These are phyloP conservation scores for Neopestalotiopsis sp. DNA, from an alignment of 2,329 filamentous ascomycete genomes.

Conservation along the genomic window DNA sequence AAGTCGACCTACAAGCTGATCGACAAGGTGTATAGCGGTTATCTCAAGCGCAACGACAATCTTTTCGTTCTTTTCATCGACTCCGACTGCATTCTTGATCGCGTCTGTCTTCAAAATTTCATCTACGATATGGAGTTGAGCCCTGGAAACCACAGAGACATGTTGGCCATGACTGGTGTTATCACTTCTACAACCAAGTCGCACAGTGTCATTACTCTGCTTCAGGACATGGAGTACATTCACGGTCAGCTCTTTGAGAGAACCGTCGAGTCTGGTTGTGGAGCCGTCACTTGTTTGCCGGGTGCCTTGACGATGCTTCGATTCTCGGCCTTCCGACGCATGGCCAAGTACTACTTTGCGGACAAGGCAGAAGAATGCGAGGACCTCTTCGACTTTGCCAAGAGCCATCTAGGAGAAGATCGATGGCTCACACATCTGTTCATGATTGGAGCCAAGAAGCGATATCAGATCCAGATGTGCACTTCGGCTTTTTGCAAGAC, in stretches of 20 bases:
- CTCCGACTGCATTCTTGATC: conserved; percentile 93
- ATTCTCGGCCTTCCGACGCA: conserved; percentile 93
- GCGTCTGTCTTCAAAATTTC: conserved; percentile 93
- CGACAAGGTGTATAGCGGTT: conserved; percentile 88
- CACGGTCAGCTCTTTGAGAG: conserved; percentile 96
- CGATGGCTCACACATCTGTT: conserved; percentile 97
- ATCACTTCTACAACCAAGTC: conserved; percentile 93
- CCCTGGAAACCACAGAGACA: conserved; percentile 87
- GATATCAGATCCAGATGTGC: conserved; percentile 97
- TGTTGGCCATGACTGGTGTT: conserved; percentile 97
- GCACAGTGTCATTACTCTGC: conserved; percentile 85
- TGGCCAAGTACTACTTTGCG: conserved; percentile 98
- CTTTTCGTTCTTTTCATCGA: conserved; percentile 97
- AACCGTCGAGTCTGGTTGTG: conserved; percentile 92
- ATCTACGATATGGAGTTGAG: conserved; percentile 99
- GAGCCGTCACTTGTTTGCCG: conserved; percentile 91
- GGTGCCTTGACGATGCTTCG: conserved; percentile 95
- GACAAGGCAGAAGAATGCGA: conserved; percentile 96
- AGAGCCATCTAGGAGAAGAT: conserved; percentile 94
- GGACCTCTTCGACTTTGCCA: conserved; percentile 95
- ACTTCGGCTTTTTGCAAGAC: conserved; percentile 98
- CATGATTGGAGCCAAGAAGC: conserved; percentile 94
- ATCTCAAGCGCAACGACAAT: conserved; percentile 86
- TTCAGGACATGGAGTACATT: conserved; percentile 98
- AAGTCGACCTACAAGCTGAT: conserved; percentile 93